Base-by-base conservation (phyloP, 164 flowering plant species). In the Tinospora cordifolia region DNA sequence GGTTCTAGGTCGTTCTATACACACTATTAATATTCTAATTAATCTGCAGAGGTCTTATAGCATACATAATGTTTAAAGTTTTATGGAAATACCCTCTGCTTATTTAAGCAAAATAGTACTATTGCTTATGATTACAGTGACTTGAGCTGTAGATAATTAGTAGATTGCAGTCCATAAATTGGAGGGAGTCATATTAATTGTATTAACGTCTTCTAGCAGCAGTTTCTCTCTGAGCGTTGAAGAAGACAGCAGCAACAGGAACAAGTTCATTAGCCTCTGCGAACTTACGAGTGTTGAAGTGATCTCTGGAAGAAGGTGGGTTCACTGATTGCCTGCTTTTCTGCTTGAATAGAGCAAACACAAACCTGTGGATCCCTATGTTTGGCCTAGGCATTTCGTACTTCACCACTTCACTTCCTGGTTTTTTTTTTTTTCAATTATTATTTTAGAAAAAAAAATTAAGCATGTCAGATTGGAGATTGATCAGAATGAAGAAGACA, bases 311-410 rank as follows among this genome's bases (percentile, higher is more conserved):
- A 15, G 77, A 1, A 0, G 95, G 95, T 44, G 82, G n/a, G 2
- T 0, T 62, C 36, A 88, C 82, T 26, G 78, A 63, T 62, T 81
- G 84, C 67, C 93, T 83, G 27, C 83, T 59, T 49, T 76, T 84
- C 83, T 92, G 98, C 81, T 85, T 88, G 85, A 85, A 92, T 36
- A 92, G 83, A 17, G 83, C 73, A 68, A 90, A 90, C 74, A 84
- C 96, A 76, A 84, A 90, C 83, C 98, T 84, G 84, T 90, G 98
- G 67, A 92, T 92, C 62, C 98, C 98, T 78, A 92, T 90, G 72
- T 85, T 87, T 64, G 98, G 98, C 84, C 84, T 81, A 60, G 98
- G 98, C 60, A 84, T 81, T 69, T 92, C 98, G 64, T 92, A 92
- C 64, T 69, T 79, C 78, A 86, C 82, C 69, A 87, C 69, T 71